Conservation (phyloP, 345 rosid species). For the Gossypium anomalum region DNA sequence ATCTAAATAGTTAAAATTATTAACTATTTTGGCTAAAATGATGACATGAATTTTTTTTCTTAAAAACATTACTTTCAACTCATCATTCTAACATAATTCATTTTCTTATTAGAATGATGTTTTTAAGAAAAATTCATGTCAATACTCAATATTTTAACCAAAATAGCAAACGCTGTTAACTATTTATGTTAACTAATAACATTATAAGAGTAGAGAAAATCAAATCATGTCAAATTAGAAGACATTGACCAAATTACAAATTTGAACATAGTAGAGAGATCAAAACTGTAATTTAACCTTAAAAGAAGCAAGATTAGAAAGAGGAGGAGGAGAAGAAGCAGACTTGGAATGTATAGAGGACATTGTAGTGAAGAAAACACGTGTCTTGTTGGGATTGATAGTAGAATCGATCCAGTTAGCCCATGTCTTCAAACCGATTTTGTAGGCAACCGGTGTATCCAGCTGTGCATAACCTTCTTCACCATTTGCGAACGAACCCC, state of each 20-base stretch:
- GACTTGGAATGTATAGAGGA: conserved; percentile 84
- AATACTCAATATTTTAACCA: not conserved
- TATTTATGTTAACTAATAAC: not conserved
- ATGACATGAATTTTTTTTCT: no score
- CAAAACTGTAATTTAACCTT: not conserved
- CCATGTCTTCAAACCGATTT: conserved; percentile 75
- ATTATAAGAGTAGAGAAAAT: not conserved
- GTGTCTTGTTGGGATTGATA: conserved; percentile 67
- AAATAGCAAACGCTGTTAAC: not conserved
- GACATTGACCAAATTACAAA: not conserved
- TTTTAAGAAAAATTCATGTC: not conserved
- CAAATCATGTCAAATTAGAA: not conserved
- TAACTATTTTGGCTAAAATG: no score
- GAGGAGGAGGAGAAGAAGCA: not conserved
- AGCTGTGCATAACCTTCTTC: conserved; percentile 60
- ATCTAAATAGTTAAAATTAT: no score
- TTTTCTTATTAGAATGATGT: not conserved
- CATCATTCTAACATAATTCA: not conserved
- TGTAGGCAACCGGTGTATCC: conserved; percentile 61
- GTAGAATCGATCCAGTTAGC: conserved; percentile 86
- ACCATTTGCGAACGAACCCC: conserved; percentile 90
- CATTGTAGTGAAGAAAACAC: conserved; percentile 83
- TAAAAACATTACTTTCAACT: not conserved
- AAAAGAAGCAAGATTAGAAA: no score
- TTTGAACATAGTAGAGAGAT: not conserved